These are phyloP conservation scores for Lunularia cruciata DNA, from an alignment of 225 moss, liverwort and hornwort genomes.

Conservation along the genomic window DNA sequence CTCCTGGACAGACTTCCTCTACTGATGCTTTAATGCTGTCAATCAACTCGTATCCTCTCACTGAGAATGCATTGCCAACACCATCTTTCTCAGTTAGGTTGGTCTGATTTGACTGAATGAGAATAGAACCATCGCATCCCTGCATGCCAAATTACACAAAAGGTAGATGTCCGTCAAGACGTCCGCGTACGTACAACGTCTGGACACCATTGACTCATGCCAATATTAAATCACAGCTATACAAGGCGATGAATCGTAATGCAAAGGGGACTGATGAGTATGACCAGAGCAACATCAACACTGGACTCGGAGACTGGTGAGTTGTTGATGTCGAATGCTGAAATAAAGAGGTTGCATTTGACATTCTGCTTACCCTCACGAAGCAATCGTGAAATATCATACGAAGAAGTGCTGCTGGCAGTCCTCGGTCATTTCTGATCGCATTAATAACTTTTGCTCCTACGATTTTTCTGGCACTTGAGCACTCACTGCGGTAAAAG, in stretches of 20 bases:
- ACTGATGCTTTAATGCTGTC: conserved; percentile 27
- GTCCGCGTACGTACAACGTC: no score
- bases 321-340: no score
- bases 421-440: neutral
- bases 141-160: no score
- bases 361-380: neutral
- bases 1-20: conserved; percentile 29
- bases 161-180: no score
- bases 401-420: neutral
- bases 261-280: no score
- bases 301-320: no score
- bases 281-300: no score
- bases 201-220: no score
- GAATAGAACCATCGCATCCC: conserved; percentile 44
- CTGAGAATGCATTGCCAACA: conserved; percentile 16
- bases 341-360: no score
- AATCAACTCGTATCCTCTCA: conserved; percentile 39
- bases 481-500: neutral
- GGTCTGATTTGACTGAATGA: conserved; percentile 31
- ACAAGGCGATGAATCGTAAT: no score
- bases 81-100: conserved; percentile 38
- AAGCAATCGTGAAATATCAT: conserved; percentile 4
- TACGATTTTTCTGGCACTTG: neutral
- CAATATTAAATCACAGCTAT: no score
- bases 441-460: neutral